Evolutionary conservation across 1,284 basidiomycete species (phyloP), one percentile per base, ranked within the genome.

Genomic region (Sporisorium scitamineum): DNA sequence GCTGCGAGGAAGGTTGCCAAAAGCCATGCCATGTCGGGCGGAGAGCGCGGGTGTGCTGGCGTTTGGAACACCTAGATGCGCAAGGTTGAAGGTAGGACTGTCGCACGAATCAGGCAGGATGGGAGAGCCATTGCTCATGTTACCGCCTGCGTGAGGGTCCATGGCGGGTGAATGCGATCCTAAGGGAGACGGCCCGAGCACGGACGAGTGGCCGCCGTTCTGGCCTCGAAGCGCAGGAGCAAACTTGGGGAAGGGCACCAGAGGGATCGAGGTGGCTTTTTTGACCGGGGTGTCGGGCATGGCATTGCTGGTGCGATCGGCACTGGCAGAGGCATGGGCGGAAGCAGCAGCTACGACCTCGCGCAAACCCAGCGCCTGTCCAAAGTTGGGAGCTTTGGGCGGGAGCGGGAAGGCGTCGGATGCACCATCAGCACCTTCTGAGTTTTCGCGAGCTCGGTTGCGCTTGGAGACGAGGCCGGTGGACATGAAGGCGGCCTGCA

Each of bases 281-380:
- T 85, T 85, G 69, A 85, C 79, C 0, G 86, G 86, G 3, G 86
- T 87, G 57, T 87, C 86, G 18, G 86, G 86, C 86, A 87, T 87
- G 9, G 75, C 48, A 44, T 70, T 56, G 45, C 51, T 56, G 2
- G 56, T 22, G 18, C 63, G 56, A 41, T 72, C 65, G 5, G 55
- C 59, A 24, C 61, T 53, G 24, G 74, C 66, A 7, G 74, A 66
- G 7, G 70, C 69, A 31, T 81, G 73, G 0, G 80, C 83, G 32
- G 76, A 67, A 13, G 83, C 81, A 5, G 80, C 77, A 5, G 82
- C 82, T 0, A 85, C 81, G 9, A 85, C 81, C 29, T 84, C 82
- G 13, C 81, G 78, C 24, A 85, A 57, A 5, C 81, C 81, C 14
- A 82, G 72, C 16, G 77, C 76, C 18, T 73, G 63, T 22, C 65